Evolutionary conservation across 78 protist genomes (phyloP).

Genomic region (Cavenderia fasciculata): DNA sequence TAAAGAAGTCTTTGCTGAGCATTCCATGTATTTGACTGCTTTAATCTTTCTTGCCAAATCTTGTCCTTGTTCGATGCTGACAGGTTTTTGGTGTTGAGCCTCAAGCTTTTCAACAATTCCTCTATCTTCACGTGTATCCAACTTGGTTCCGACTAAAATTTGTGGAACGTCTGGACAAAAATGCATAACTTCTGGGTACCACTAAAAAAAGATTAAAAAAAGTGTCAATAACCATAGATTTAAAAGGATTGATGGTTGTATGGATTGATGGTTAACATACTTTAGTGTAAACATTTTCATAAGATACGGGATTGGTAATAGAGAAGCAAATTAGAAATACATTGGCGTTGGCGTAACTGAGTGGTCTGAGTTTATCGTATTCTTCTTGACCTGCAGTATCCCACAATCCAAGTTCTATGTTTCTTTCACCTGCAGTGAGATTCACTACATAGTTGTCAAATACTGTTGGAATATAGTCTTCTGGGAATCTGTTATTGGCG

Average conservation of each 20-base stretch:
- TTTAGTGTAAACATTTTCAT: slow-evolving; percentile 91
- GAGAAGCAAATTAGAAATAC: slow-evolving; percentile 94
- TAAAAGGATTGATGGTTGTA: not conserved
- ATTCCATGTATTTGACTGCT: slow-evolving; percentile 92
- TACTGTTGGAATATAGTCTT: slow-evolving; percentile 89
- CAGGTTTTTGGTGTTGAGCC: slow-evolving; percentile 52
- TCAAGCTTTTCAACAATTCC: slow-evolving; percentile 72
- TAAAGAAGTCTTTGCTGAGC: slow-evolving; percentile 93
- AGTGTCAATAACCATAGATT: not conserved
- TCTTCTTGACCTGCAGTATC: slow-evolving; percentile 97
- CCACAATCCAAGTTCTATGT: slow-evolving; percentile 94
- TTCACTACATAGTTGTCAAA: slow-evolving; percentile 96
- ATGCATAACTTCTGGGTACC: slow-evolving; percentile 95
- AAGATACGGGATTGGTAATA: slow-evolving; percentile 85
- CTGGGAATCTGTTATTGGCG: slow-evolving; percentile 90
- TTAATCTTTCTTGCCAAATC: slow-evolving; percentile 78
- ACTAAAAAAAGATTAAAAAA: slow-evolving; percentile 31
- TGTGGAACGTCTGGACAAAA: slow-evolving; percentile 92
- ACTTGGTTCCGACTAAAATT: slow-evolving; percentile 94
- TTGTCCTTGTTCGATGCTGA: slow-evolving; percentile 76
- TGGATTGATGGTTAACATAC: not conserved
- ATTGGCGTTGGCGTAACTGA: slow-evolving; percentile 89
- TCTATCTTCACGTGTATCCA: slow-evolving; percentile 88
- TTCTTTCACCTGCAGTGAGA: slow-evolving; percentile 94
- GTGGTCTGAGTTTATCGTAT: slow-evolving; percentile 92